phyloP scores from a whole-genome alignment of 2,329 filamentous ascomycete species.

The Cordyceps militaris region DNA sequence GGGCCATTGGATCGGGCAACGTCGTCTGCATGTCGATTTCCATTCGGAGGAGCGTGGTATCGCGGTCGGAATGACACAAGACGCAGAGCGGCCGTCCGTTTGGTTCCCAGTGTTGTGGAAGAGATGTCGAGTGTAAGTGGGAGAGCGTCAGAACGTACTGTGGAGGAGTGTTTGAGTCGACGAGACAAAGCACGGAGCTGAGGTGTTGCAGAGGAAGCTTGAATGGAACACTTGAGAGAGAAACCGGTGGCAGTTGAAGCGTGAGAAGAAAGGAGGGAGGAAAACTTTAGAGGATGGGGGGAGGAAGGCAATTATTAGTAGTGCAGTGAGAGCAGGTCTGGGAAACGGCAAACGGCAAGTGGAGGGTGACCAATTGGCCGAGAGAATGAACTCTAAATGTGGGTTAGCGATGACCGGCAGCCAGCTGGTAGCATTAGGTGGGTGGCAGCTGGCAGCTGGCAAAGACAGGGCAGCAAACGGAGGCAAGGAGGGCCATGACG shows the following conservation, averaged over 20 bases:
- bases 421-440: not conserved
- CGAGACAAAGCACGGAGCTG: slow-evolving; percentile 12
- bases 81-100: not conserved
- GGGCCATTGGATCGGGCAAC: not conserved
- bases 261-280: slow-evolving; percentile 3
- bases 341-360: slow-evolving; percentile 11
- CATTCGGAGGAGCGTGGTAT: too few species aligned
- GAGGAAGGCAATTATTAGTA: slow-evolving; percentile 11
- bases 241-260: slow-evolving; percentile 8
- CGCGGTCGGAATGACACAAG: too few species aligned
- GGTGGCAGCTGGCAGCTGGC: not conserved
- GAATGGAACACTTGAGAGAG: slow-evolving; percentile 4
- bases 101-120: not conserved
- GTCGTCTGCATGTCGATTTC: not conserved
- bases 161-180: not conserved
- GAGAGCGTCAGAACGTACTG: not conserved
- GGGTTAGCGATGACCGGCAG: not conserved
- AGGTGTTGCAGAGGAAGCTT: not conserved
- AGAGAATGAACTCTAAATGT: slow-evolving; percentile 8
- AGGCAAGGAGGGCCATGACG: not conserved
- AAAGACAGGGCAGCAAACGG: not conserved
- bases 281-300: not conserved
- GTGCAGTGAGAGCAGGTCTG: slow-evolving; percentile 6
- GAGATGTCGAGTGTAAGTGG: not conserved
- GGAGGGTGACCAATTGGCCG: not conserved